Base-by-base conservation (phyloP, 768 basidiomycete species). In the Suillus bovinus region DNA sequence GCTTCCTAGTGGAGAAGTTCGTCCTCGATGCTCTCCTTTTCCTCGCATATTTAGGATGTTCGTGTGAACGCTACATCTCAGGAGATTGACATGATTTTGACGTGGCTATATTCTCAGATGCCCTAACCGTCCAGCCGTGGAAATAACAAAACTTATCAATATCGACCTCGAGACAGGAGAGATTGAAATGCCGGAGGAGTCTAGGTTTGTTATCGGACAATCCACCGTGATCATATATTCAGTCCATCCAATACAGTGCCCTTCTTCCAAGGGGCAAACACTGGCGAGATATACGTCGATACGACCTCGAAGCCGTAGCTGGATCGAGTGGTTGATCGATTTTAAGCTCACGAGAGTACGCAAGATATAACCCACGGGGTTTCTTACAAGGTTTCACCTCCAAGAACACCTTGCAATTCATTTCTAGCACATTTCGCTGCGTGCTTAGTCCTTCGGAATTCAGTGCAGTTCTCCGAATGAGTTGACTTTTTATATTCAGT, bases 1-100 rank as follows among this genome's bases (percentile, higher is more conserved):
- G 59, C 36, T 11, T 14, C n/a, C 67, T 16, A 65, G 46, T 33
- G 74, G 75, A n/a, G 66, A 63, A 55, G 38, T 63, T 29, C 67
- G 72, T 9, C 65, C 85, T 52, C 81, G 84, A 41, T 94, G 92
- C 71, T 86, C 84, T 70, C 93, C 91, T 7, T 75, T 94, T 50
- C 84, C 88, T 33, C 85, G 93, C 17, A 79, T 94, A 31, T 90
- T 95, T 68, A 79, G 80, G 72, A 77, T 91, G 92, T 90, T 69
- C 74, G 86, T 74, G 29, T 42, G 60, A 50, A 17, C 46, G 33
- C 69, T 66, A 11, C 34, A 16, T 22, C 39, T 41, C 38, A 20
- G 29, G 22, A 20, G 63, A 29, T 42, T 38, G 61, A 56, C 22
- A 22, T 29, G 34, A 63, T 70, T 6, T 47, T 68, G 44, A 62